Conservation (phyloP, 495 filamentous ascomycete genomes). For the Parmelia sp. region DNA sequence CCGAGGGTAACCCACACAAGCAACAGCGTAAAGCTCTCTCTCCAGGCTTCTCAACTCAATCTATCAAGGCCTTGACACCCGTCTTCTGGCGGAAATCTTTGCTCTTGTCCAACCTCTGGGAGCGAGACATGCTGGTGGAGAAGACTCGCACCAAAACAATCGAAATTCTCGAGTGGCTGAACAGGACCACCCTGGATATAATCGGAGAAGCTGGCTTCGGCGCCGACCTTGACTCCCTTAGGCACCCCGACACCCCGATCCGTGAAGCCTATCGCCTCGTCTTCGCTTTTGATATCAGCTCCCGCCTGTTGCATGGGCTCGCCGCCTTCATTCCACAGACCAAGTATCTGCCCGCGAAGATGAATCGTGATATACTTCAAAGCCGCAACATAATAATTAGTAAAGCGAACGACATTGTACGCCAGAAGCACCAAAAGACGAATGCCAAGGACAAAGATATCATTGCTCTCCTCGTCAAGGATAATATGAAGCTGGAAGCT, state of each 20-base stretch:
- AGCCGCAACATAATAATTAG: conserved; percentile 36
- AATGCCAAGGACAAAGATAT: conserved; percentile 40
- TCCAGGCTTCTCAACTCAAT: conserved; percentile 41
- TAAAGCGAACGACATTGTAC: conserved; percentile 34
- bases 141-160: conserved; percentile 30
- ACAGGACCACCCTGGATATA: conserved; percentile 46
- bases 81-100: conserved; percentile 46
- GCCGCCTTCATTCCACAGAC: conserved; percentile 40
- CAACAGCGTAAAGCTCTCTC: conserved; percentile 43
- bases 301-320: conserved; percentile 39
- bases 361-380: conserved; percentile 41
- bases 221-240: conserved; percentile 39
- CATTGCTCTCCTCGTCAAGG: conserved; percentile 40
- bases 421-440: conserved; percentile 32
- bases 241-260: conserved; percentile 36
- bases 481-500: conserved; percentile 34
- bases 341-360: conserved; percentile 39
- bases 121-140: conserved; percentile 32
- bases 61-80: conserved; percentile 41
- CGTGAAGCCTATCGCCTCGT: conserved; percentile 41
- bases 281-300: conserved; percentile 39
- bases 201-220: conserved; percentile 48
- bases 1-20: conserved; percentile 40
- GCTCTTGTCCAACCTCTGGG: conserved; percentile 39
- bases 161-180: conserved; percentile 44